Conservation (phyloP, 2,329 filamentous ascomycete species). For the Beauveria brongniartii region DNA sequence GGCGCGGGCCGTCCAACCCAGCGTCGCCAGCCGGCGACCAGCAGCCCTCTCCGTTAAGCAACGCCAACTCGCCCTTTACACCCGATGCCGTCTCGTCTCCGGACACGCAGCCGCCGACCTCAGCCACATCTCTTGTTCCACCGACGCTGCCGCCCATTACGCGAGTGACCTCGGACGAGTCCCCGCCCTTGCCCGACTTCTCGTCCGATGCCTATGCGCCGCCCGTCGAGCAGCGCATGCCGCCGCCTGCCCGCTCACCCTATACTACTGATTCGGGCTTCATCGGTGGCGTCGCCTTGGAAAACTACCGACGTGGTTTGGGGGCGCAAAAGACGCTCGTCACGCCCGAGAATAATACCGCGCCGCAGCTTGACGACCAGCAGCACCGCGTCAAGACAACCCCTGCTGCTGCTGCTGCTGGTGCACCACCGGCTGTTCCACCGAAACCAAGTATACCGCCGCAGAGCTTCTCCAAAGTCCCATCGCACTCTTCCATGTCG, state of each 20-base stretch:
- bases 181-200: constrained; percentile 19
- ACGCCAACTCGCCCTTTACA: constrained; percentile 33
- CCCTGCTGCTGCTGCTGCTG: not conserved
- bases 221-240: constrained; percentile 18
- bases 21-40: constrained; percentile 43
- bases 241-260: constrained; percentile 24
- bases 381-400: not conserved
- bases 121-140: constrained; percentile 31
- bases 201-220: constrained; percentile 8
- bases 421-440: not conserved
- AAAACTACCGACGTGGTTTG: constrained; percentile 39
- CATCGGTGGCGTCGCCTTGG: constrained; percentile 46
- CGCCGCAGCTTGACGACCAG: constrained; percentile 11
- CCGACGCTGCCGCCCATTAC: constrained; percentile 44
- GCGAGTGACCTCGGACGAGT: constrained; percentile 37
- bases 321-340: constrained; percentile 18
- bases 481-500: constrained; percentile 1
- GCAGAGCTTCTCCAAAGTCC: not conserved
- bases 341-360: constrained; percentile 7
- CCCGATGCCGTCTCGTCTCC: constrained; percentile 29
- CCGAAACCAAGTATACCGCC: not conserved
- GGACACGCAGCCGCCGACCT: constrained; percentile 28
- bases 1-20: constrained; percentile 48
- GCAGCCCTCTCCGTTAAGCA: constrained; percentile 30
- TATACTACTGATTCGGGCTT: constrained; percentile 37